Conservation (phyloP, 1,139 yeast species). For the Pichia cactophila region DNA sequence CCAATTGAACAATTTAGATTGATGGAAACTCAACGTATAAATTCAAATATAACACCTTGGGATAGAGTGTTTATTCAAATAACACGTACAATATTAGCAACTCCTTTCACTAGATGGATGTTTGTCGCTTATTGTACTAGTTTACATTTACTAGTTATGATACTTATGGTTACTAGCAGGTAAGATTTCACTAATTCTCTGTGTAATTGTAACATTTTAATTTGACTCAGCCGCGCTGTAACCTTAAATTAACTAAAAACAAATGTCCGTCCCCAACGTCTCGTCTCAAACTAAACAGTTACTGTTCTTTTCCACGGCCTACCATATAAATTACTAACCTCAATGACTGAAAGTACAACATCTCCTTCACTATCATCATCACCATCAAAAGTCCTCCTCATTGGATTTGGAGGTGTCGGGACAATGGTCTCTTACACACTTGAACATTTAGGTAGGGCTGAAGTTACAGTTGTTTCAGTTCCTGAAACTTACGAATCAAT, state of each 20-base stretch:
- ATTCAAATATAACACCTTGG: constrained; percentile 63
- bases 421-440: constrained; percentile 57
- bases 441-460: constrained; percentile 38
- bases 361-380: background rate
- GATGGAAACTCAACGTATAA: constrained; percentile 69
- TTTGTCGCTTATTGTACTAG: constrained; percentile 70
- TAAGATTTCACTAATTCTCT: no score
- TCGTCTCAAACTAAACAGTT: no score
- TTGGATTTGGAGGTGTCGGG: constrained; percentile 74
- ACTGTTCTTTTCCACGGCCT: no score
- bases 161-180: constrained; percentile 44
- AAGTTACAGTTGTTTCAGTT: constrained; percentile 56
- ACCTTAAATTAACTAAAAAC: no score
- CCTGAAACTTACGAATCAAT: constrained; percentile 55
- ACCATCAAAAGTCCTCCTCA: constrained; percentile 35
- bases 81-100: constrained; percentile 68
- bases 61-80: constrained; percentile 73
- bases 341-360: background rate
- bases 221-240: no score
- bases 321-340: no score
- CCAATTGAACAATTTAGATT: constrained; percentile 81
- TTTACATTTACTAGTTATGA: constrained; percentile 66
- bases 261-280: no score
- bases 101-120: constrained; percentile 62
- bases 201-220: background rate